A percentile compares a stretch with the other conserved stretches of the same genome.
Conservation (phyloP, 1,284 basidiomycete genomes). For the Salmacisia buchloeana region DNA sequence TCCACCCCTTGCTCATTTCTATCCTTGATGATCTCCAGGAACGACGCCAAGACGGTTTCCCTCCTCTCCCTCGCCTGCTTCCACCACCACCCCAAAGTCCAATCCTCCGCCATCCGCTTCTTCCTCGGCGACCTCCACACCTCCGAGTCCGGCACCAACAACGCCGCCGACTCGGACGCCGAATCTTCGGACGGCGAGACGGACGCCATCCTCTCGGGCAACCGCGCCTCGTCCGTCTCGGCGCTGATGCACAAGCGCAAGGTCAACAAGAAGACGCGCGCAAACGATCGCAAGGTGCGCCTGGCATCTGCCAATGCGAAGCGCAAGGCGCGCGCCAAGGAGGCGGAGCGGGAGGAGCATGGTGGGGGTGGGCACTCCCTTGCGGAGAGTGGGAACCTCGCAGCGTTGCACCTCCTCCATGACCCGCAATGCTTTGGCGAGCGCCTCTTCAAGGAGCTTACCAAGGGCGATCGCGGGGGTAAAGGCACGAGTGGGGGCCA, state of each 20-base stretch:
- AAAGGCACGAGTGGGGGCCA: slow-evolving; percentile 49
- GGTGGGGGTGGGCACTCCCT: slow-evolving; percentile 10
- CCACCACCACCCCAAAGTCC: slow-evolving; percentile 89
- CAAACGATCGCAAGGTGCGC: slow-evolving; percentile 42
- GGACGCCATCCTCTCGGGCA: slow-evolving; percentile 11
- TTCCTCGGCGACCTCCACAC: slow-evolving; percentile 67
- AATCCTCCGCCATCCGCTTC: slow-evolving; percentile 93
- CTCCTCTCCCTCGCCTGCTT: slow-evolving; percentile 88
- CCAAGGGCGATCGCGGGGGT: slow-evolving; percentile 70
- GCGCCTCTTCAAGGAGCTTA: slow-evolving; percentile 82
- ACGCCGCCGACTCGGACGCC: slow-evolving; percentile 18
- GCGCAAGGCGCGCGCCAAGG: slow-evolving; percentile 31
- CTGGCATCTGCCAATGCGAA: slow-evolving; percentile 37
- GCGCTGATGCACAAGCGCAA: slow-evolving; percentile 43
- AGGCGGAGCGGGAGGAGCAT: slow-evolving; percentile 27
- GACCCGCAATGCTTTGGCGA: slow-evolving; percentile 96
- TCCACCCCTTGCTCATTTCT: neutral
- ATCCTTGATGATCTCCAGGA: slow-evolving; percentile 56
- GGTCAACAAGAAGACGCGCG: slow-evolving; percentile 46
- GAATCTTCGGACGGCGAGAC: slow-evolving; percentile 26
- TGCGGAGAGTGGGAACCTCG: slow-evolving; percentile 65
- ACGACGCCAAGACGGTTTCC: slow-evolving; percentile 85
- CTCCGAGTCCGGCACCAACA: slow-evolving; percentile 24
- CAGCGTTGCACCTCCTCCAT: slow-evolving; percentile 84
- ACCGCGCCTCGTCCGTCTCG: slow-evolving; percentile 30